Percentiles rank a stretch among this genome's conserved stretches.
Evolutionary conservation across 1,284 basidiomycete genomes (phyloP).

Genomic region (Wolfiporia cocos): DNA sequence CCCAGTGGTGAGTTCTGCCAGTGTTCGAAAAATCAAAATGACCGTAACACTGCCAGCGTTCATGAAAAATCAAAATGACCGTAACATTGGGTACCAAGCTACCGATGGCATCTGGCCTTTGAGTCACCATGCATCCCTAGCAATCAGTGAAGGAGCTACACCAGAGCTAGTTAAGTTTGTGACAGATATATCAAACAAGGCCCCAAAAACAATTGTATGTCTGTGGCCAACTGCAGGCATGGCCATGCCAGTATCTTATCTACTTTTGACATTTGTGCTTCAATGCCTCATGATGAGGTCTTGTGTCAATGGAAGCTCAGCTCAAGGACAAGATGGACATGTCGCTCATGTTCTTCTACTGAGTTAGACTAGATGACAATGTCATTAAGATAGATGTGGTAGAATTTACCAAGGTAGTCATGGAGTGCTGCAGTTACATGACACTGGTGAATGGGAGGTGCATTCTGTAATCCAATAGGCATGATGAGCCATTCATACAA

Average conservation of each 20-base stretch:
- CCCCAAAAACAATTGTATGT: constrained; percentile 33
- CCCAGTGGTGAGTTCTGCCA: no score
- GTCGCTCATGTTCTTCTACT: constrained; percentile 17
- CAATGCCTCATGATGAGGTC: constrained; percentile 7
- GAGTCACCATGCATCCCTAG: no score
- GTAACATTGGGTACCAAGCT: no score
- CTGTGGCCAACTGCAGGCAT: constrained; percentile 9
- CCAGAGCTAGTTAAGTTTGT: no score
- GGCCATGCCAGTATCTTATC: constrained; percentile 31
- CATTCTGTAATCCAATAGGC: constrained; percentile 10
- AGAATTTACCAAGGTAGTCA: constrained; percentile 6
- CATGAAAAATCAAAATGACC: no score
- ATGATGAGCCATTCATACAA: constrained; percentile 9
- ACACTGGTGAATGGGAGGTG: constrained; percentile 9
- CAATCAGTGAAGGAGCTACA: no score
- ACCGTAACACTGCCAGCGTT: no score
- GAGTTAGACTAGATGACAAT: constrained; percentile 19
- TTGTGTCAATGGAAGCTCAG: constrained; percentile 36
- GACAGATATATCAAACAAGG: no score
- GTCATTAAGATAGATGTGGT: constrained; percentile 22
- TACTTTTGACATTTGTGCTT: constrained; percentile 25
- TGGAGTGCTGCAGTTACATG: constrained; percentile 10
- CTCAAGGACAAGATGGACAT: constrained; percentile 17
- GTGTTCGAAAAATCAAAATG: no score
- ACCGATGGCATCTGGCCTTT: no score